These are phyloP conservation scores for Chrysoporthe puriensis DNA, from an alignment of 2,329 filamentous ascomycete genomes.

Conservation along the genomic window DNA sequence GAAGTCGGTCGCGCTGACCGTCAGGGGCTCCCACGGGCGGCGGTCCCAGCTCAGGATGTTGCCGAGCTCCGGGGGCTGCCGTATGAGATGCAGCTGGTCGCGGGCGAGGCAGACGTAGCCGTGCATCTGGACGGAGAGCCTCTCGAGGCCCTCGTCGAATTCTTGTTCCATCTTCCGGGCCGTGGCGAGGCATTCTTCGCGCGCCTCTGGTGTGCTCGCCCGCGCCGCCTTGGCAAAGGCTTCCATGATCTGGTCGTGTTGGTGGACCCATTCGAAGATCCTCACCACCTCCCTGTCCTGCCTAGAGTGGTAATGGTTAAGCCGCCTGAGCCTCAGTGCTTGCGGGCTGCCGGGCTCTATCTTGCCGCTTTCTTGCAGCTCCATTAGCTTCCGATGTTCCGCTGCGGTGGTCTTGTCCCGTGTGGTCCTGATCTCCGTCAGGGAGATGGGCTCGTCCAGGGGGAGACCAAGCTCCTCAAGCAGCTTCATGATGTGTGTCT, in stretches of 20 bases:
- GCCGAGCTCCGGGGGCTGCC: conserved; percentile 50
- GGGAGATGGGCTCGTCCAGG: conserved; percentile 24
- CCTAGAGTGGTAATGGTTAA: conserved; percentile 27
- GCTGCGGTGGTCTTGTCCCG: conserved; percentile 34
- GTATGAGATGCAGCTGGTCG: conserved; percentile 59
- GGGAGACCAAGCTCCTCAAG: conserved; percentile 33
- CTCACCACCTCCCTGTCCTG: conserved; percentile 28
- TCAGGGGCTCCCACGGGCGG: conserved; percentile 71
- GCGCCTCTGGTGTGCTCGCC: not conserved
- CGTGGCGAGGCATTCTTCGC: conserved; percentile 6
- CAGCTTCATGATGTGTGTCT: conserved; percentile 38
- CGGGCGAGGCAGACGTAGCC: conserved; percentile 34
- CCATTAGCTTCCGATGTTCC: conserved; percentile 47
- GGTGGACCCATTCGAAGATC: conserved; percentile 37
- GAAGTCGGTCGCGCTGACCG: conserved; percentile 62
- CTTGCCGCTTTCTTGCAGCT: conserved; percentile 36
- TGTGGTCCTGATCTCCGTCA: conserved; percentile 33
- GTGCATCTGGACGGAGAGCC: conserved; percentile 42
- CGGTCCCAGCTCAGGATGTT: conserved; percentile 69
- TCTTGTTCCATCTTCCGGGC: conserved; percentile 29
- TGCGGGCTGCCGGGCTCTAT: conserved; percentile 16
- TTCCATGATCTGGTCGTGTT: conserved; percentile 36
- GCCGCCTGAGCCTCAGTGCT: conserved; percentile 21
- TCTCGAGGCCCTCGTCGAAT: conserved; percentile 38
- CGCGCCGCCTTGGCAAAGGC: conserved; percentile 25